Percentiles rank a stretch among this genome's conserved stretches.
phyloP scores from a whole-genome alignment of 2,329 filamentous ascomycete species.

The Apiospora malaysiana region DNA sequence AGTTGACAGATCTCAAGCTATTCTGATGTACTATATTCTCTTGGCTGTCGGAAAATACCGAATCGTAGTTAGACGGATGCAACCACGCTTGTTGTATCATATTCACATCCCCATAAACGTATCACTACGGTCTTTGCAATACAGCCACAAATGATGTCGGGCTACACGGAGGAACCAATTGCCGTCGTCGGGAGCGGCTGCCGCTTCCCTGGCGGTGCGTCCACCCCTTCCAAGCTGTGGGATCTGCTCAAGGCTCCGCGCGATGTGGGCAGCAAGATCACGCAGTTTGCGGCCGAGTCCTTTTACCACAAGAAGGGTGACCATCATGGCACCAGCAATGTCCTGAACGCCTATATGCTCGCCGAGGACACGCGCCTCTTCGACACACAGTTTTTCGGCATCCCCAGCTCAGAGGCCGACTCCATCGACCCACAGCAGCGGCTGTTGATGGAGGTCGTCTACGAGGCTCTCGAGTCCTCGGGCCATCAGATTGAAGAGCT shows the following conservation, averaged over 20 bases:
- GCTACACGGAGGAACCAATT: constrained; percentile 19
- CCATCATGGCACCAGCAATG: background rate
- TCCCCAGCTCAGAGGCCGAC: background rate
- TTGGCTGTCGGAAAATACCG: too few relatives aligned
- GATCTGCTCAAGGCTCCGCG: constrained; percentile 30
- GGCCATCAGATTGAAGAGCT: background rate
- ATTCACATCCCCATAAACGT: too few relatives aligned
- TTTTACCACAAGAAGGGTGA: background rate
- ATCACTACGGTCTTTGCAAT: background rate
- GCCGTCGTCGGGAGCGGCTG: constrained; percentile 24
- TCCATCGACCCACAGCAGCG: constrained; percentile 12
- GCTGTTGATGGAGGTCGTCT: background rate
- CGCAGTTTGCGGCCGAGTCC: constrained; percentile 17
- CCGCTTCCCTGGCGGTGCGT: constrained; percentile 22
- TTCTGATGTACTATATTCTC: too few relatives aligned
- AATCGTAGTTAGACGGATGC: too few relatives aligned
- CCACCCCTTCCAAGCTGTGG: constrained; percentile 23
- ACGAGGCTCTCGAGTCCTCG: background rate
- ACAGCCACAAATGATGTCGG: background rate
- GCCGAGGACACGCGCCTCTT: background rate
- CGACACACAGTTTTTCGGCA: background rate
- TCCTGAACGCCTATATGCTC: background rate
- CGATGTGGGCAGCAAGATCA: constrained; percentile 37
- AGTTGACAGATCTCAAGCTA: too few relatives aligned
- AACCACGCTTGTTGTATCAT: too few relatives aligned